Evolutionary conservation across 306 rosid species (phyloP), one percentile per base, ranked within the genome.

Genomic region (Dalbergia cochinchinensis): DNA sequence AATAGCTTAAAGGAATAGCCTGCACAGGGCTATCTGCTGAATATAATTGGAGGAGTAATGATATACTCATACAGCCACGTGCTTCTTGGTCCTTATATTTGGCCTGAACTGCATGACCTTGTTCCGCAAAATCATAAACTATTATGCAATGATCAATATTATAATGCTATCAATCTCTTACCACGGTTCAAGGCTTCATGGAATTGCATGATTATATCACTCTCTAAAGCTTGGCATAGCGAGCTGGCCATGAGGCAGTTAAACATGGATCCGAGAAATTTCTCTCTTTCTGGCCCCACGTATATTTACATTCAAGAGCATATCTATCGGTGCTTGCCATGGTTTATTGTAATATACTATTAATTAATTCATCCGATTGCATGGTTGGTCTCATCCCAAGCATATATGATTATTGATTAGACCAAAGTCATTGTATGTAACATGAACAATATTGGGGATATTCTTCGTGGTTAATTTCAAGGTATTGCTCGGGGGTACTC

Each of bases 31-130:
- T 69, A 62, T 55, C 26, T 11, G 11, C 35, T 20, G 3, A 63
- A 48, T 60, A 58, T 53, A 74, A 59, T 37, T 62, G 73, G 20
- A 80, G 78, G 19, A 65, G 35, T 71, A 80, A 35, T 65, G 44
- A 58, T 66, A 18, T 53, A 79, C 55, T 67, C 67, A 65, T 73
- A 8, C 69, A 51, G 33, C 65, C 81, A 76, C 85, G 78, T 76
- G 85, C 79, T 78, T 66, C 68, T 66, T 65, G 31, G 54, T 60
- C 64, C 65, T 48, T 62, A 42, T 16, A 50, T 59, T 74, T 77
- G 71, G 76, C 77, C 65, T 57, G 8, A 45, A 33, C 54, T 33
- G 22, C 34, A 5, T 55, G 11, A 31, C 42, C 50, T 13, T 54
- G 58, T 71, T 82, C 58, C 74, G 47, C 19, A 47, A 48, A 57